phyloP scores from a whole-genome alignment of 352 stramenopile species.

The Globisporangium iwayamae region DNA sequence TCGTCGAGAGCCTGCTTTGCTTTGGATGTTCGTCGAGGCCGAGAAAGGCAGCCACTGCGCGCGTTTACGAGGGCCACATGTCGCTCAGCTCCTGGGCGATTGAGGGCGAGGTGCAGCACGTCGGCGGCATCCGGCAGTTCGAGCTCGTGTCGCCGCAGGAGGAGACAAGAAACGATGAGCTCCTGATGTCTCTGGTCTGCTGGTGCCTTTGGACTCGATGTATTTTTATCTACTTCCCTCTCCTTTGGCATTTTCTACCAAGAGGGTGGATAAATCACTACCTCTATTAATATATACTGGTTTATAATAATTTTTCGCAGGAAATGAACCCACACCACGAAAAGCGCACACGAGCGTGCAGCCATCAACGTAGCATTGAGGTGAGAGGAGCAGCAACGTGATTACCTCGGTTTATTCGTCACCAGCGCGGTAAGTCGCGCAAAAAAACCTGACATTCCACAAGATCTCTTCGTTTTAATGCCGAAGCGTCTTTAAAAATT shows the following conservation, averaged over 20 bases:
- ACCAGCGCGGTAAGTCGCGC: neutral
- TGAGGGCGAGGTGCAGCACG: constrained; percentile 47
- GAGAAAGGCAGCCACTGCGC: constrained; percentile 65
- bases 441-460: no score
- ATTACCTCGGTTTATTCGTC: neutral
- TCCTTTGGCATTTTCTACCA: no score
- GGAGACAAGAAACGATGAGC: neutral
- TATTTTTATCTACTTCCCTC: no score
- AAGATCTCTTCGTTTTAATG: neutral
- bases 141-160: neutral
- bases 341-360: neutral
- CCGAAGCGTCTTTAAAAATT: neutral
- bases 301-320: no score
- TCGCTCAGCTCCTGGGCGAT: constrained; percentile 64
- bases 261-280: no score
- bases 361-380: neutral
- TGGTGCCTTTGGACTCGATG: no score
- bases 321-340: neutral
- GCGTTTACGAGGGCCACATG: constrained; percentile 62
- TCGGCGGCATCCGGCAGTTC: constrained; percentile 49
- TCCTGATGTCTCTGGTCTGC: no score
- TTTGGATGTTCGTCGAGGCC: constrained; percentile 48
- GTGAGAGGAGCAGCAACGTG: neutral
- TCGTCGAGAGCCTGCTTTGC: constrained; percentile 39
- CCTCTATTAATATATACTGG: no score